Conservation (phyloP, 2,329 filamentous ascomycete genomes). For the Aspergillus alliaceus region DNA sequence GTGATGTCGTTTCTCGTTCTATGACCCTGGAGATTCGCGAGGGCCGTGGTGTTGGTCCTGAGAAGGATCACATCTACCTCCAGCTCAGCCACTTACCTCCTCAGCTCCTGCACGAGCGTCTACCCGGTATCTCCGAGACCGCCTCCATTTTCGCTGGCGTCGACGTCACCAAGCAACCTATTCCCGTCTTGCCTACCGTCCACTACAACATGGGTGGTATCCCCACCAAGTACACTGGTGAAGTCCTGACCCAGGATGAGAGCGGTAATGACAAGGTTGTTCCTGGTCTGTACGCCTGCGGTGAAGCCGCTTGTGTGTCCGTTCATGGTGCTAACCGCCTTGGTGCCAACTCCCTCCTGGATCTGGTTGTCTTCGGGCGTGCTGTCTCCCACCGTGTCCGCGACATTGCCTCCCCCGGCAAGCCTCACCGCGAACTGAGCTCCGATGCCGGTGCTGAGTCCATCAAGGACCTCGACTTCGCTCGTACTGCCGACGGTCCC, state of each 20-base stretch:
- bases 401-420: conserved; percentile 84
- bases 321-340: conserved; percentile 98
- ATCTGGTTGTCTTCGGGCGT: conserved; percentile 95
- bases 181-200: conserved; percentile 92
- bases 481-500: conserved; percentile 79
- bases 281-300: conserved; percentile 91
- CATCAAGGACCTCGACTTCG: conserved; percentile 80
- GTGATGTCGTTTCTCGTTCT: conserved; percentile 93
- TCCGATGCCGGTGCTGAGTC: conserved; percentile 87
- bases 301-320: conserved; percentile 95
- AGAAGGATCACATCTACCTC: conserved; percentile 98
- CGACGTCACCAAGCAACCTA: conserved; percentile 95
- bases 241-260: conserved; percentile 87
- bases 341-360: conserved; percentile 95
- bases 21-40: conserved; percentile 99
- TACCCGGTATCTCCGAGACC: conserved; percentile 98
- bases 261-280: conserved; percentile 89
- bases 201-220: conserved; percentile 99
- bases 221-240: conserved; percentile 93
- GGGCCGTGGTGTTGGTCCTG: conserved; percentile 91
- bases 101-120: conserved; percentile 90
- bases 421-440: conserved; percentile 73
- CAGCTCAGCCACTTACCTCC: conserved; percentile 93
- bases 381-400: conserved; percentile 96
- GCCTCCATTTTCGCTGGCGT: conserved; percentile 96